Evolutionary conservation across 2,329 filamentous ascomycete genomes (phyloP).

Genomic region (Fusarium sp.): DNA sequence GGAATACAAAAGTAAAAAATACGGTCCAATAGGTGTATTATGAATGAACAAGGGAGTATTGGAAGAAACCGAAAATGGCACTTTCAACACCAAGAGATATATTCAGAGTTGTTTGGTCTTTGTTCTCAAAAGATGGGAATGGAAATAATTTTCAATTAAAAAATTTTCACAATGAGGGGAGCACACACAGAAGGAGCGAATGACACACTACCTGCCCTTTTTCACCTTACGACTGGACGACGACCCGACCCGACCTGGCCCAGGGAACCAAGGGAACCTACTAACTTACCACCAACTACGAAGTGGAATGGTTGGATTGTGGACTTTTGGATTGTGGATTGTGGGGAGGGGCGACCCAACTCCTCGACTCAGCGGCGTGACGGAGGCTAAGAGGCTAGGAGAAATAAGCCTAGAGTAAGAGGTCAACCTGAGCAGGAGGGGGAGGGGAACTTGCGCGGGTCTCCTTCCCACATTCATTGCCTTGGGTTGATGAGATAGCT

Average conservation of each 20-base stretch:
- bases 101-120: slow-evolving; percentile 33
- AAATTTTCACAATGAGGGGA: slow-evolving; percentile 47
- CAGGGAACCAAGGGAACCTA: slow-evolving; percentile 16
- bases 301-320: slow-evolving; percentile 30
- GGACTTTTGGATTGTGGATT: slow-evolving; percentile 29
- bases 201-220: slow-evolving; percentile 32
- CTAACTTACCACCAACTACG: slow-evolving; percentile 32
- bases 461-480: not conserved
- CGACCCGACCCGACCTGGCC: slow-evolving; percentile 5
- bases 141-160: slow-evolving; percentile 40
- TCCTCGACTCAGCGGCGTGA: slow-evolving; percentile 4
- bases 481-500: not conserved
- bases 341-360: slow-evolving; percentile 35
- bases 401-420: slow-evolving; percentile 3
- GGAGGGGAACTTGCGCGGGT: slow-evolving; percentile 15
- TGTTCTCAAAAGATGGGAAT: slow-evolving; percentile 30
- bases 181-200: slow-evolving; percentile 35
- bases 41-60: slow-evolving; percentile 15
- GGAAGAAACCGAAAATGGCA: slow-evolving; percentile 17
- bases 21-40: slow-evolving; percentile 35
- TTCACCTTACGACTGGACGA: slow-evolving; percentile 30
- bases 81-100: slow-evolving; percentile 27
- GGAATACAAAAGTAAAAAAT: slow-evolving; percentile 16
- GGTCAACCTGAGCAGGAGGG: slow-evolving; percentile 1
- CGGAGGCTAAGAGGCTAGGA: not conserved